Evolutionary conservation across 345 rosid species (phyloP).

Genomic region (Salix udensis): DNA sequence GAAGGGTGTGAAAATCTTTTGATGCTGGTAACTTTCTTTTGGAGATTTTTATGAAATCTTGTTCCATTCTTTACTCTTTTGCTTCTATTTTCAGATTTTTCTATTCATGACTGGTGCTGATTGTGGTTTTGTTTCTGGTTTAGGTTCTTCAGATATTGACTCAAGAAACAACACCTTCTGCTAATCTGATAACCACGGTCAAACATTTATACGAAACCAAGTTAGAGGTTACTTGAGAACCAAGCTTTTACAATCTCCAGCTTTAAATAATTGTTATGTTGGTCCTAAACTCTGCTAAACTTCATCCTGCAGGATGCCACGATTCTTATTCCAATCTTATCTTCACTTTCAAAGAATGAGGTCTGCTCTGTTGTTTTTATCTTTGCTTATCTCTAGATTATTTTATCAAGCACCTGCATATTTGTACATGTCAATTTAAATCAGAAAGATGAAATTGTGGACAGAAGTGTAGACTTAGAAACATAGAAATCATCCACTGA

Average conservation of each 20-base stretch:
- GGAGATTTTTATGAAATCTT: conserved; percentile 6
- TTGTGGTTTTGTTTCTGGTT: conserved; percentile 22
- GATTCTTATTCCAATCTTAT: conserved; percentile 85
- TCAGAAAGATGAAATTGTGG: not conserved
- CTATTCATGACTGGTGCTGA: conserved; percentile 24
- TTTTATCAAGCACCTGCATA: not conserved
- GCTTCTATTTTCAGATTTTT: conserved; percentile 2
- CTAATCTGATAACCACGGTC: conserved; percentile 73
- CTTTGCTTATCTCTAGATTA: not conserved
- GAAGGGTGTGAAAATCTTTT: conserved; percentile 96
- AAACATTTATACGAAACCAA: conserved; percentile 91
- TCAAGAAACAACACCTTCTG: conserved; percentile 71
- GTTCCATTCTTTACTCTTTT: conserved; percentile 8
- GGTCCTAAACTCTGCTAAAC: conserved; percentile 14
- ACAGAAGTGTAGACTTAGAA: not conserved
- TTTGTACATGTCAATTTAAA: not conserved
- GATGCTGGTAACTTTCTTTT: conserved; percentile 54
- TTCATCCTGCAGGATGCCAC: conserved; percentile 77
- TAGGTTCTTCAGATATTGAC: conserved; percentile 94
- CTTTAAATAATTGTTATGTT: conserved; percentile 7
- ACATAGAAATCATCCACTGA: no score
- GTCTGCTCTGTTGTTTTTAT: conserved; percentile 32
- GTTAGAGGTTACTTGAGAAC: conserved; percentile 57
- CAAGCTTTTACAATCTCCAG: conserved; percentile 4
- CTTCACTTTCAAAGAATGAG: conserved; percentile 91